phyloP scores from a whole-genome alignment of 2,329 filamentous ascomycete genomes.

The Daldinia sp. region DNA sequence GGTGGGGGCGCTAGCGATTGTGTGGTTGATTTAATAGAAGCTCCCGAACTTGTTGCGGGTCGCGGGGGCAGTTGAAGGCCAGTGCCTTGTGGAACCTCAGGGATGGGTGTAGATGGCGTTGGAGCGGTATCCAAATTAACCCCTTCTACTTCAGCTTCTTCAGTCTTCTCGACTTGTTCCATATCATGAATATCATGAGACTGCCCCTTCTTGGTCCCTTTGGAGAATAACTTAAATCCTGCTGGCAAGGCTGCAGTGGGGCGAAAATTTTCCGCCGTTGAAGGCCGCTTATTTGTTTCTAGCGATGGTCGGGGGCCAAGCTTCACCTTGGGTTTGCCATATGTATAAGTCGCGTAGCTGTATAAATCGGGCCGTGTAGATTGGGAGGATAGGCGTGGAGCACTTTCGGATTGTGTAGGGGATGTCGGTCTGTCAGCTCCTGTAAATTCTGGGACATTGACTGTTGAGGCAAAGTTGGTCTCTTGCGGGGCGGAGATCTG shows the following conservation, averaged over 20 bases:
- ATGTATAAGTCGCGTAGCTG: slow-evolving; percentile 62
- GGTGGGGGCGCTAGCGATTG: slow-evolving; percentile 55
- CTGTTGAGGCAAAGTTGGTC: slow-evolving; percentile 62
- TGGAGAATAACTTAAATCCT: slow-evolving; percentile 78
- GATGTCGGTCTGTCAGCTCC: slow-evolving; percentile 61
- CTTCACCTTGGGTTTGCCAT: slow-evolving; percentile 84
- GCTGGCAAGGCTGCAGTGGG: slow-evolving; percentile 84
- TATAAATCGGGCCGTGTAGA: slow-evolving; percentile 65
- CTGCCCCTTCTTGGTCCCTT: slow-evolving; percentile 66
- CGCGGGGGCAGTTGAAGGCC: slow-evolving; percentile 55
- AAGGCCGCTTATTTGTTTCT: slow-evolving; percentile 71
- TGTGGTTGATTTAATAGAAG: slow-evolving; percentile 57
- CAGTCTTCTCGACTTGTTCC: slow-evolving; percentile 47
- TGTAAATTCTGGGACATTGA: slow-evolving; percentile 65
- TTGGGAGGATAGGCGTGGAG: slow-evolving; percentile 64
- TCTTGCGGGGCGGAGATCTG: slow-evolving; percentile 64
- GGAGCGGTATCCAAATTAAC: slow-evolving; percentile 55
- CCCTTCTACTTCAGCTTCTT: slow-evolving; percentile 54
- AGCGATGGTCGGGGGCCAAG: slow-evolving; percentile 86
- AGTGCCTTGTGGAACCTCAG: slow-evolving; percentile 48
- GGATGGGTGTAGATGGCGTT: slow-evolving; percentile 53
- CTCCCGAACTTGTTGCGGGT: slow-evolving; percentile 61
- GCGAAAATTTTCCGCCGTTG: slow-evolving; percentile 72
- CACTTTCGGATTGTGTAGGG: slow-evolving; percentile 57
- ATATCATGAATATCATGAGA: slow-evolving; percentile 52